A percentile compares a stretch with the other conserved stretches of the same genome.
These are phyloP conservation scores for Trichophyton mentagrophytes DNA, from an alignment of 2,329 filamentous ascomycete species.

Conservation along the genomic window DNA sequence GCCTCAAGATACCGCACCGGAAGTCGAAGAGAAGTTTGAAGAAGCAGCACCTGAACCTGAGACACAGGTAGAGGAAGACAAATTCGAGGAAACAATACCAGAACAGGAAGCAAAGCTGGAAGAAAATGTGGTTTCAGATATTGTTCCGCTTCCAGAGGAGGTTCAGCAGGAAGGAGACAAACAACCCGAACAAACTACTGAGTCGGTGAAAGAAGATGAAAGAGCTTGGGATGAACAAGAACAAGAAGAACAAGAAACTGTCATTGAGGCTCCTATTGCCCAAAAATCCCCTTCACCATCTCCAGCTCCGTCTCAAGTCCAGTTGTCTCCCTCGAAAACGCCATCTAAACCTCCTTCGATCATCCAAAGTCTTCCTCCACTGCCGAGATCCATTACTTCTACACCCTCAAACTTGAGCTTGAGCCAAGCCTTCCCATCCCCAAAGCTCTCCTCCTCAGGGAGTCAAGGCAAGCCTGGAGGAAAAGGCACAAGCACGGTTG, in stretches of 20 bases:
- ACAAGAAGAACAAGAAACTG: constrained; percentile 10
- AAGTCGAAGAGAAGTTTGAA: background rate
- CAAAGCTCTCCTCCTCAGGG: background rate
- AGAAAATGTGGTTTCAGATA: background rate
- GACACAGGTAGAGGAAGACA: background rate
- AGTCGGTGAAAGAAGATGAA: background rate
- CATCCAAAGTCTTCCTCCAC: constrained; percentile 13
- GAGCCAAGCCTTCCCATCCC: constrained; percentile 3
- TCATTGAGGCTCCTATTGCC: background rate
- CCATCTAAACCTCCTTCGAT: constrained; percentile 8
- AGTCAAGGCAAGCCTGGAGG: background rate
- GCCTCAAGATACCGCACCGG: background rate
- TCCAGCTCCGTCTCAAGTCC: constrained; percentile 6
- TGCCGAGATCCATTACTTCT: constrained; percentile 11
- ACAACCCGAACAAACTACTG: constrained; percentile 5
- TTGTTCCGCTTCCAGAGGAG: background rate
- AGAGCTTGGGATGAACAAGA: constrained; percentile 2
- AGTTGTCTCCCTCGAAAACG: constrained; percentile 7
- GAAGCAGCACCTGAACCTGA: background rate
- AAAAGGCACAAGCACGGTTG: background rate
- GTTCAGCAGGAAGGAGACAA: background rate
- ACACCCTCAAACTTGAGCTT: constrained; percentile 9
- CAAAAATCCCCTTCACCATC: background rate
- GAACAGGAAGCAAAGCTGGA: background rate
- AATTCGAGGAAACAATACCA: background rate